Percentiles rank a stretch among this genome's conserved stretches.
Evolutionary conservation across 129 eudicot species (phyloP).

Genomic region (Heracleum sosnowskyi): DNA sequence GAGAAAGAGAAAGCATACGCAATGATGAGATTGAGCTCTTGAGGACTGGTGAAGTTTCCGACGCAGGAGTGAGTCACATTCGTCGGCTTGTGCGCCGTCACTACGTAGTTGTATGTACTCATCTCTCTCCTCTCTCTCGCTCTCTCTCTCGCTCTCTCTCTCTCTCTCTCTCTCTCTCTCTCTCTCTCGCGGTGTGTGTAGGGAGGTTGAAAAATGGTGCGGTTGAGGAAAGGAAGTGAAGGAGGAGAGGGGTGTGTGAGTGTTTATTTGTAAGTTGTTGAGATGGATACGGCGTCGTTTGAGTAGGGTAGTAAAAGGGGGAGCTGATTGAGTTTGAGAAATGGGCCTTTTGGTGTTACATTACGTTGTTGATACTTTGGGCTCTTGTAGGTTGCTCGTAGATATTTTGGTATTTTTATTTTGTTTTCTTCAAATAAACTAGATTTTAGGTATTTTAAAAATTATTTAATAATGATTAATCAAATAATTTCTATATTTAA

Average conservation of each 20-base stretch:
- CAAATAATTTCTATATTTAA: too few species aligned
- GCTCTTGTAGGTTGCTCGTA: too few species aligned
- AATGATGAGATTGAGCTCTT: slow-evolving; percentile 85
- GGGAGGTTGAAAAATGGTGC: background rate
- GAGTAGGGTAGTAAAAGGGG: background rate
- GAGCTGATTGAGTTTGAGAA: background rate
- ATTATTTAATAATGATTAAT: too few species aligned
- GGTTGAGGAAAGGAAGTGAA: background rate
- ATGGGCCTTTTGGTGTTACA: background rate
- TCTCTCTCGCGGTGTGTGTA: slow-evolving; percentile 5
- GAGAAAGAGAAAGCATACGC: slow-evolving; percentile 38
- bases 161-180: background rate
- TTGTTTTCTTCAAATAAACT: too few species aligned
- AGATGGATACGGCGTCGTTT: background rate
- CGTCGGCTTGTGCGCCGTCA: slow-evolving; percentile 99
- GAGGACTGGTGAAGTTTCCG: slow-evolving; percentile 93
- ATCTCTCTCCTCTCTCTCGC: slow-evolving; percentile 30
- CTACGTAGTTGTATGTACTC: slow-evolving; percentile 89
- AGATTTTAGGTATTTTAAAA: too few species aligned
- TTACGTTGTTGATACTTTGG: too few species aligned
- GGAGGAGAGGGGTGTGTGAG: background rate
- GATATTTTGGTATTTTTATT: too few species aligned
- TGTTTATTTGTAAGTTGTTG: background rate
- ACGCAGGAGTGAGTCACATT: slow-evolving; percentile 94
- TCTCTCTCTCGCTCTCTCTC: slow-evolving; percentile 8